Evolutionary conservation across 345 rosid genomes (phyloP).

Genomic region (Cochlearia excelsa): DNA sequence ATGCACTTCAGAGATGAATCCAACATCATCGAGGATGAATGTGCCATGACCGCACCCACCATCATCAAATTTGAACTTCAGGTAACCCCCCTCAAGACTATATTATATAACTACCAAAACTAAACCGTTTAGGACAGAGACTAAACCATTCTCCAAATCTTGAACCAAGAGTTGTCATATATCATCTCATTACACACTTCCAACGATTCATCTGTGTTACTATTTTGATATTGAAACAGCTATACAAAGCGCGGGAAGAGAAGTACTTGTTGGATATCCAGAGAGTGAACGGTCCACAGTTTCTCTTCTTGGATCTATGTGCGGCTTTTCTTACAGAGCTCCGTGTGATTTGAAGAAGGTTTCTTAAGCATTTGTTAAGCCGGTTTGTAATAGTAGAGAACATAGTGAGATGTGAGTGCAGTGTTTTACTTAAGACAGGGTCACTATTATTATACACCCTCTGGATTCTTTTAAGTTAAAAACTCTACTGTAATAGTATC

Average conservation of each 20-base stretch:
- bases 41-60: constrained; percentile 43
- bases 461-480: constrained; percentile 27
- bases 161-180: background rate
- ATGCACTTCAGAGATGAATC: constrained; percentile 54
- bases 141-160: constrained; percentile 1
- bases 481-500: constrained; percentile 28
- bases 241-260: constrained; percentile 82
- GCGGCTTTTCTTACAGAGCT: constrained; percentile 88
- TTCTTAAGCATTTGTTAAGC: constrained; percentile 12
- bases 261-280: constrained; percentile 86
- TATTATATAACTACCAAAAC: background rate
- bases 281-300: constrained; percentile 79
- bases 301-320: constrained; percentile 89
- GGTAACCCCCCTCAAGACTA: constrained; percentile 40
- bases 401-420: constrained; percentile 21
- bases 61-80: constrained; percentile 89
- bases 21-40: constrained; percentile 55
- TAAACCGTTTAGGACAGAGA: constrained; percentile 16
- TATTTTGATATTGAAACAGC: constrained; percentile 45
- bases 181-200: background rate
- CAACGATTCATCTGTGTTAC: background rate
- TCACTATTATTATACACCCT: constrained; percentile 28
- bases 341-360: constrained; percentile 51
- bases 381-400: constrained; percentile 31
- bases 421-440: constrained; percentile 26